Evolutionary conservation across 805 yeast species (phyloP), one percentile per base, ranked within the genome.

Genomic region (Kuraishia ogatae): DNA sequence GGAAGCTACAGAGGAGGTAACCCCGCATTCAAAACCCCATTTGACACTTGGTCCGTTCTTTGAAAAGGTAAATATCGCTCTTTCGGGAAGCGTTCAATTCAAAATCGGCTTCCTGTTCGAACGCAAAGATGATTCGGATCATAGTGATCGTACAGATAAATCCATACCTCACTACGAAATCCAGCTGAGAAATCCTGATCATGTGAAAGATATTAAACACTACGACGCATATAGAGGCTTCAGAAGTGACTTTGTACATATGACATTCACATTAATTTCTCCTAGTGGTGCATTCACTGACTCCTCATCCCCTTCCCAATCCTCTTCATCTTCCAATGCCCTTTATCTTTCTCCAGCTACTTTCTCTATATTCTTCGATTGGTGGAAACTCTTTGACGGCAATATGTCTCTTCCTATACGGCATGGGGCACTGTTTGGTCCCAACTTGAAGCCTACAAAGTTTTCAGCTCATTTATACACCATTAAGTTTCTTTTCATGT

Each of bases 321-420:
- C 48, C 21, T 39, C 59, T 19, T 54, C 52, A 2, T 67, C 82
- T 11, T 83, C 84, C 61, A 93, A 92, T 69, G 76, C 91, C 1
- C 77, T 88, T 50, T 96, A 92, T 65, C 70, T 93, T 53, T 77
- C 91, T 2, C 96, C 97, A 1, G 73, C 73, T 3, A 78, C 84
- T 0, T 75, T 93, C 60, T 65, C 71, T 7, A 87, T 83, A 57
- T 91, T 94, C 71, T 83, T 82, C 63, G 65, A 68, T 3, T 94
- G 98, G 98, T 92, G 97, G 96, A 70, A 71, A 39, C 78, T 88
- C 60, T 93, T 93, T 68, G 79, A 85, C n/a, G 85, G 93, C 24
- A 84, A 85, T 55, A 76, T 87, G 60, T 82, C 90, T 53, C 73
- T 92, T 21, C 97, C 98, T 0, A 79, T 90, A 17, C 78, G 96